Evolutionary conservation across 768 basidiomycete species (phyloP).

Genomic region (Obba rivulosa): DNA sequence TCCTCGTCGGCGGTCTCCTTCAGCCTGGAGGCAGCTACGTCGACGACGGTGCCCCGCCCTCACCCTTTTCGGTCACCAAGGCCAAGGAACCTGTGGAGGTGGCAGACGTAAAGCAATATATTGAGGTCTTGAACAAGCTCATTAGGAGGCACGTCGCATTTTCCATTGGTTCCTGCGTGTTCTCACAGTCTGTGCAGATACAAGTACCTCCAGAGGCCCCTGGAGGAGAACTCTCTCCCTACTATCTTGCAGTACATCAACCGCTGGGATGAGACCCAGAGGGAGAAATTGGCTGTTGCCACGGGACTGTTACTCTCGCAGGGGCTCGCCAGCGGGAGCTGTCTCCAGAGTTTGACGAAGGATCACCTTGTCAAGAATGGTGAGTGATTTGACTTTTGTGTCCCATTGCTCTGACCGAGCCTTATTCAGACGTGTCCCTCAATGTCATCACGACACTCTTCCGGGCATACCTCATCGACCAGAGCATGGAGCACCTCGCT

Average conservation of each 20-base stretch:
- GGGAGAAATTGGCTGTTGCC: slow-evolving; percentile 79
- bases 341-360: slow-evolving; percentile 79
- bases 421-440: slow-evolving; percentile 62
- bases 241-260: slow-evolving; percentile 84
- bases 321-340: slow-evolving; percentile 72
- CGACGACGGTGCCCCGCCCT: slow-evolving; percentile 80
- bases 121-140: slow-evolving; percentile 93
- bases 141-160: slow-evolving; percentile 71
- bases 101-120: slow-evolving; percentile 87
- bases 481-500: slow-evolving; percentile 88
- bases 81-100: slow-evolving; percentile 73
- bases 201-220: slow-evolving; percentile 97
- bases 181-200: slow-evolving; percentile 51
- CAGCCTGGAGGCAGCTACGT: slow-evolving; percentile 93
- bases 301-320: slow-evolving; percentile 81
- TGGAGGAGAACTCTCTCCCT: slow-evolving; percentile 82
- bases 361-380: slow-evolving; percentile 97
- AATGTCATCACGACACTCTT: slow-evolving; percentile 74
- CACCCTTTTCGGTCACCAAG: slow-evolving; percentile 85
- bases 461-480: slow-evolving; percentile 73
- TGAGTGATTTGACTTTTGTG: slow-evolving; percentile 24
- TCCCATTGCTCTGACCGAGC: slow-evolving; percentile 2
- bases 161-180: neutral
- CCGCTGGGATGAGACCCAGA: slow-evolving; percentile 72
- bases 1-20: slow-evolving; percentile 92